phyloP scores from a whole-genome alignment of 148 eudicot species.

The Diospyros lotus region DNA sequence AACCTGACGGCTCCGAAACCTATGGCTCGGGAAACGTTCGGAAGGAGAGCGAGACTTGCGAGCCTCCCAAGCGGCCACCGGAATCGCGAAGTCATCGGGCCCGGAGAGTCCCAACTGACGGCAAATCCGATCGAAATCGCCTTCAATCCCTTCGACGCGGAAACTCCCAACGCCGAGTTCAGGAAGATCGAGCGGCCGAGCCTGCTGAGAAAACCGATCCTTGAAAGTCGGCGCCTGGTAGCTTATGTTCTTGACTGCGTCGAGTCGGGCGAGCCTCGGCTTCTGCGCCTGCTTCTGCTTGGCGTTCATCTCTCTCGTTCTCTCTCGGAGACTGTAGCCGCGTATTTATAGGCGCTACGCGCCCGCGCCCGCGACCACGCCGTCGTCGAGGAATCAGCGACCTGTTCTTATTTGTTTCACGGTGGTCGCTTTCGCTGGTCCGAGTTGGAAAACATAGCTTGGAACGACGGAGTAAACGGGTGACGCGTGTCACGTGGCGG shows the following conservation, averaged over 20 bases:
- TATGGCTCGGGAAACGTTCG: conserved; percentile 17
- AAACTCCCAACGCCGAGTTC: conserved; percentile 28
- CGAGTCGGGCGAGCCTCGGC: conserved; percentile 56
- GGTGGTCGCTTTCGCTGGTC: no score
- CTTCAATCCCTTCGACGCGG: conserved; percentile 57
- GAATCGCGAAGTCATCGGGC: conserved; percentile 70
- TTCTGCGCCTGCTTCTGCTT: conserved; percentile 9
- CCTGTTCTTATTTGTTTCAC: no score
- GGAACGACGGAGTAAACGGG: no score
- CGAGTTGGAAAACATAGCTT: no score
- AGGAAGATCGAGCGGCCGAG: conserved; percentile 39
- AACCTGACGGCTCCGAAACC: neutral
- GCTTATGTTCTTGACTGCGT: conserved; percentile 58
- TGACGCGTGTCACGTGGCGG: no score
- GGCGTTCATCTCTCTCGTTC: conserved; percentile 4
- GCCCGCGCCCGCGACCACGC: no score
- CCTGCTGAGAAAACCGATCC: conserved; percentile 22
- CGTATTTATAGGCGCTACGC: no score
- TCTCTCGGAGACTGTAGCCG: neutral
- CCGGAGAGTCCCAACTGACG: conserved; percentile 57
- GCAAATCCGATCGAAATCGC: conserved; percentile 48
- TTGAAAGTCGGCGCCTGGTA: conserved; percentile 46
- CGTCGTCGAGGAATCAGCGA: no score
- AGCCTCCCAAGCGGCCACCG: conserved; percentile 47
- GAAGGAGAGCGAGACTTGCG: conserved; percentile 35